These are phyloP conservation scores for Dryas drummondii DNA, from an alignment of 306 rosid species.

Conservation along the genomic window DNA sequence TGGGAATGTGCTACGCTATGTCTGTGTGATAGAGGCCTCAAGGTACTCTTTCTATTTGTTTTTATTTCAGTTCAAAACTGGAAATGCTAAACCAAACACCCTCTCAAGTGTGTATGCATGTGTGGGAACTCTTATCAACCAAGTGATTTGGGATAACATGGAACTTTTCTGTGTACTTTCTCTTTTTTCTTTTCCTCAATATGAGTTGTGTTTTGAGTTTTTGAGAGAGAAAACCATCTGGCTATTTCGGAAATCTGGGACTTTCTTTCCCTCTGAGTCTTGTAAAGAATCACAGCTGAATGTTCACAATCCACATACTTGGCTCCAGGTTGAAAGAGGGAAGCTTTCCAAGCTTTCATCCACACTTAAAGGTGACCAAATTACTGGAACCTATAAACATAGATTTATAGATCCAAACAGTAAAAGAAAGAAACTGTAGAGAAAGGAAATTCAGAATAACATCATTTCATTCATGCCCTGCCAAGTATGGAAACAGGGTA, in stretches of 20 bases:
- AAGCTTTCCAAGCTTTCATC: conserved; percentile 66
- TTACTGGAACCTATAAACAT: too few species aligned
- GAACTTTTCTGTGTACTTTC: conserved; percentile 1
- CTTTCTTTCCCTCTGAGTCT: conserved; percentile 73
- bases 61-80: conserved; percentile 15
- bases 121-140: conserved; percentile 3
- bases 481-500: too few species aligned
- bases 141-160: conserved; percentile 37
- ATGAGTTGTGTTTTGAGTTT: conserved; percentile 31
- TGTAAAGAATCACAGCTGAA: conserved; percentile 69
- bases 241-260: conserved; percentile 85
- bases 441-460: too few species aligned
- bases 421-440: too few species aligned
- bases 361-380: not conserved
- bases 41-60: conserved; percentile 43
- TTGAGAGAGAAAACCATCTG: conserved; percentile 41
- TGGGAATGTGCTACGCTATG: conserved; percentile 86
- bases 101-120: not conserved
- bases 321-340: conserved; percentile 98
- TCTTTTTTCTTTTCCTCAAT: conserved; percentile 11
- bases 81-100: not conserved
- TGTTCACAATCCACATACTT: conserved; percentile 81
- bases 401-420: too few species aligned
- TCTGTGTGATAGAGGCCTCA: conserved; percentile 65
- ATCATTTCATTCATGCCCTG: too few species aligned